Evolutionary conservation across 192 early-diverging fungal species (phyloP), one percentile per base, ranked within the genome.

Genomic region (Cetraspora pellucida): DNA sequence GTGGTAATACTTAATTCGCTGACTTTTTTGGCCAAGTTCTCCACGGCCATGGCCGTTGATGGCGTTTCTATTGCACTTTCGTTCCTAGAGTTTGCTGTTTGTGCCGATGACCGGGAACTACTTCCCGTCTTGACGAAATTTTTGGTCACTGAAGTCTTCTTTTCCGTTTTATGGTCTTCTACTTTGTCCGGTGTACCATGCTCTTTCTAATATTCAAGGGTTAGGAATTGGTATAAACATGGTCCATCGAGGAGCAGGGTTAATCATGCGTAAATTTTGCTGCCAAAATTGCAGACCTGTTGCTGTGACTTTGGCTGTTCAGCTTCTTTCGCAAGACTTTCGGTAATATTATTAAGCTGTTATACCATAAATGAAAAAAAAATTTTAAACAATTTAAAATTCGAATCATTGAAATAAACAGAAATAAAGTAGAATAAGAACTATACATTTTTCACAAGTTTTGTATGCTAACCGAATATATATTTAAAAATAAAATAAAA

Each of bases 21-120:
- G 49, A 87, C 85, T 72, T 85, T 82, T 72, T 86, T 89, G 69
- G 85, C 86, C 52, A 87, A 77, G 21, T 86, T 79, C 52, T 89
- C 86, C 10, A 87, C 86, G 8, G 85, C 84, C 68, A 81, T 81
- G 28, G 79, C 70, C 64, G 82, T 77, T 78, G 82, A 80, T 7
- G 82, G 79, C 49, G 79, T 79, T 44, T 83, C 83, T 14, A 81
- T 80, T 21, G 82, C 78, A 27, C 73, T 79, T 11, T 86, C 81
- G 44, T 74, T 79, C 17, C 79, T 78, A 54, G 75, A 81, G 43
- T 73, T 76, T 11, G 74, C 49, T 10, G 50, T 50, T 14, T 10
- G 37, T n/a, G 47, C 19, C 11, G 73, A 28, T 14, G 73, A 75
- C 43, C 73, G 73, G 27, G 59, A 17, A 31, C 45, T 75, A 30